A percentile compares a stretch with the other conserved stretches of the same genome.
Evolutionary conservation across 768 basidiomycete species (phyloP).

Genomic region (Suillus bovinus): DNA sequence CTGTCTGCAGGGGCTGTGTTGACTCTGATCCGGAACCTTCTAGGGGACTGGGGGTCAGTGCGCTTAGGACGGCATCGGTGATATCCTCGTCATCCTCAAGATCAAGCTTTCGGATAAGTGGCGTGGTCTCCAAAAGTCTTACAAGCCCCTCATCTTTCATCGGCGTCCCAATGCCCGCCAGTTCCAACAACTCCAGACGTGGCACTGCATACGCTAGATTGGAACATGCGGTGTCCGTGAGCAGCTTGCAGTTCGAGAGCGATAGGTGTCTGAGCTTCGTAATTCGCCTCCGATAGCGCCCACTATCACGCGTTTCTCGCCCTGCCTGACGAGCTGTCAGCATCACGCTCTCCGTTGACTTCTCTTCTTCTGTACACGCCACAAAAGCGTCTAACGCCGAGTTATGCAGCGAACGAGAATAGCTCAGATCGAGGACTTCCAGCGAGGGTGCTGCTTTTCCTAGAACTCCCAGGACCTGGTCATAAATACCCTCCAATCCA

Average conservation of each 20-base stretch:
- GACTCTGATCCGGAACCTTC: conserved; percentile 15
- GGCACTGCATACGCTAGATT: conserved; percentile 74
- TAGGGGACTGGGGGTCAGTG: conserved; percentile 51
- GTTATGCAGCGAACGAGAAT: conserved; percentile 69
- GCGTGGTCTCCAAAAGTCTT: conserved; percentile 66
- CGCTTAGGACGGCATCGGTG: conserved; percentile 67
- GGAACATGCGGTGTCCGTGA: conserved; percentile 76
- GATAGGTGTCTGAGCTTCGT: conserved; percentile 73
- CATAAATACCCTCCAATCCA: conserved; percentile 62
- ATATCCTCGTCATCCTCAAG: conserved; percentile 82
- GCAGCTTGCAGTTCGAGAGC: conserved; percentile 65
- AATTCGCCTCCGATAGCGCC: conserved; percentile 55
- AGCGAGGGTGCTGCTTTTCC: conserved; percentile 70
- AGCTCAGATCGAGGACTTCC: conserved; percentile 81
- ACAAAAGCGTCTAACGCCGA: conserved; percentile 76
- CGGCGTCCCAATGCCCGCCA: conserved; percentile 71
- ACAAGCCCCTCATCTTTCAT: conserved; percentile 76
- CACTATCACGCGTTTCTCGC: conserved; percentile 51
- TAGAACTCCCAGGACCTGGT: conserved; percentile 61
- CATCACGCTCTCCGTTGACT: conserved; percentile 42
- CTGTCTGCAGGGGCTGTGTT: conserved; percentile 43
- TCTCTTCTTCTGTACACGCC: conserved; percentile 40
- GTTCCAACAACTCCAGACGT: conserved; percentile 71
- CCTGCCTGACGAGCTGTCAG: conserved; percentile 67
- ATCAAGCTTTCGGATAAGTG: conserved; percentile 73